A percentile compares a stretch with the other conserved stretches of the same genome.
Conservation (phyloP, 2,329 filamentous ascomycete species). For the Verticillium dahliae region DNA sequence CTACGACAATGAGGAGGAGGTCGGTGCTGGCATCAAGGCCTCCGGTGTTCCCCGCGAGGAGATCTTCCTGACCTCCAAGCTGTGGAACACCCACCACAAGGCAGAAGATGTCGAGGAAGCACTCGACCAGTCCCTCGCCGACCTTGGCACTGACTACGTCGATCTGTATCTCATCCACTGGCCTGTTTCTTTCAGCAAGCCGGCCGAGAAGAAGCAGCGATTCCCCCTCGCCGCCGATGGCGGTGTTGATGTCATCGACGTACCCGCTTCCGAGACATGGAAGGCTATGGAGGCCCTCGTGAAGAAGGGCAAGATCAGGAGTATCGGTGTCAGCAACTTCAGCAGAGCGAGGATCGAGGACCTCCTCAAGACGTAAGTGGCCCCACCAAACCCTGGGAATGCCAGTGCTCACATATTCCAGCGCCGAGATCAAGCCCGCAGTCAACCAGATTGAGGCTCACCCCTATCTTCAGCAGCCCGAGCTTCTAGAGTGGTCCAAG, state of each 20-base stretch:
- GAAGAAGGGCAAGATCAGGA: conserved; percentile 43
- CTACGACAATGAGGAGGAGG: conserved; percentile 56
- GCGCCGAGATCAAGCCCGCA: conserved; percentile 38
- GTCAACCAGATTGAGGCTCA: conserved; percentile 47
- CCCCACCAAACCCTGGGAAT: background rate
- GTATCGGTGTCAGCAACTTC: conserved; percentile 56
- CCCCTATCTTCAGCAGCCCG: conserved; percentile 38
- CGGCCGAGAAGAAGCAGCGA: conserved; percentile 33
- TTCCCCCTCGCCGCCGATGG: conserved; percentile 35
- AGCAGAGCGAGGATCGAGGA: conserved; percentile 45
- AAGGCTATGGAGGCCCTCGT: conserved; percentile 54
- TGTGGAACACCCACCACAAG: conserved; percentile 26
- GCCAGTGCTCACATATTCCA: background rate
- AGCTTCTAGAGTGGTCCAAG: conserved; percentile 46
- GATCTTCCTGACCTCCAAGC: conserved; percentile 33
- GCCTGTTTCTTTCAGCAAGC: conserved; percentile 38
- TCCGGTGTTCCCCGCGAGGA: conserved; percentile 40
- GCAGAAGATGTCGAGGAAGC: conserved; percentile 19
- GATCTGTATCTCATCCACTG: conserved; percentile 40
- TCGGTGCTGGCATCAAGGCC: conserved; percentile 41
- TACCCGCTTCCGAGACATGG: conserved; percentile 50
- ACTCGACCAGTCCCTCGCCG: conserved; percentile 19
- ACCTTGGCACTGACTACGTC: conserved; percentile 23
- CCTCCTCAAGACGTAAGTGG: conserved; percentile 27
- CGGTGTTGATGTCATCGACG: conserved; percentile 28